Percentiles rank a stretch among this genome's conserved stretches.
phyloP scores from a whole-genome alignment of 768 basidiomycete genomes.

The Lyophyllum shimeji region DNA sequence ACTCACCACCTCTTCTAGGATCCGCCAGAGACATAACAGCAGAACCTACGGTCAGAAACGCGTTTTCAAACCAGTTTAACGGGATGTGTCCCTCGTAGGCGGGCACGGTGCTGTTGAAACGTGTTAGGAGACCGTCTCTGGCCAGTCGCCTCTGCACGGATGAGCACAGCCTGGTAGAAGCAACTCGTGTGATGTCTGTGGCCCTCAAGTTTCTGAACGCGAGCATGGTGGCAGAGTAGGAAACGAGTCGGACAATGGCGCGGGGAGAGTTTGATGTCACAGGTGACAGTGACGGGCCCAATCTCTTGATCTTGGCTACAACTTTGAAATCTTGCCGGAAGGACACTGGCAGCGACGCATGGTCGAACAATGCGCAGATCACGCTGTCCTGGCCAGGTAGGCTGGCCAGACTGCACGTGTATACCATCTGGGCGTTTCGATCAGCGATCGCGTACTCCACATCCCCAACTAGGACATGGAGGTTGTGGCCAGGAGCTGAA shows the following conservation, averaged over 20 bases:
- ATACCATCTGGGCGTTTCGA: neutral
- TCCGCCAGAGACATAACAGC: slow-evolving; percentile 80
- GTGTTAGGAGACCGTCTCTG: neutral
- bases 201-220: slow-evolving; percentile 1
- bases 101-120: slow-evolving; percentile 35
- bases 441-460: slow-evolving; percentile 1
- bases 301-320: neutral
- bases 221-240: slow-evolving; percentile 6
- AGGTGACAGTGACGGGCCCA: neutral
- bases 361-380: slow-evolving; percentile 8
- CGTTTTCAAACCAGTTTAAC: slow-evolving; percentile 78
- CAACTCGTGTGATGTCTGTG: neutral
- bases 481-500: neutral
- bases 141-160: neutral
- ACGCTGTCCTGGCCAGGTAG: slow-evolving; percentile 5
- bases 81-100: slow-evolving; percentile 82
- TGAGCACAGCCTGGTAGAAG: neutral
- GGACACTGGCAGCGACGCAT: neutral
- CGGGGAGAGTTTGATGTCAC: neutral
- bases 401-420: neutral
- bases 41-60: slow-evolving; percentile 82
- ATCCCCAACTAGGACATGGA: neutral
- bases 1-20: slow-evolving; percentile 82
- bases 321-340: neutral
- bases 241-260: neutral